phyloP scores from a whole-genome alignment of 805 yeast species.

The Candida endomychidarum region DNA sequence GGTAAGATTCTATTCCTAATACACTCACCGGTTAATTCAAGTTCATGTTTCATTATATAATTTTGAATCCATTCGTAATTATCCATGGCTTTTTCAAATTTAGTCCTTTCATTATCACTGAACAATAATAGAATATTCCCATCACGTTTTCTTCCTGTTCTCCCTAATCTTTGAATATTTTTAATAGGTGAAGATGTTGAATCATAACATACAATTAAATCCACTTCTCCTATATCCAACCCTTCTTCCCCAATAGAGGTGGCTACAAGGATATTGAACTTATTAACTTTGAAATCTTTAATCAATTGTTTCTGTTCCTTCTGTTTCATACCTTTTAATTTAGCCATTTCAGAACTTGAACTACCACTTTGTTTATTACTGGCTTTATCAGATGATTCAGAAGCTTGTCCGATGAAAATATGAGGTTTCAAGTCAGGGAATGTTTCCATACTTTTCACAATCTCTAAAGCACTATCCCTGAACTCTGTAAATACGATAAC shows the following conservation, averaged over 20 bases:
- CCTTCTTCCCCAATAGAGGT: slow-evolving; percentile 99
- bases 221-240: slow-evolving; percentile 96
- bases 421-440: slow-evolving; percentile 55
- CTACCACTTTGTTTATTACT: slow-evolving; percentile 27
- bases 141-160: slow-evolving; percentile 94
- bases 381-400: slow-evolving; percentile 45
- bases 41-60: slow-evolving; percentile 52
- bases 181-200: slow-evolving; percentile 92
- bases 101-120: slow-evolving; percentile 72
- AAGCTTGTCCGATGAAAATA: slow-evolving; percentile 90
- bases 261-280: slow-evolving; percentile 80
- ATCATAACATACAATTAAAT: slow-evolving; percentile 87
- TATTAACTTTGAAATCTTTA: slow-evolving; percentile 68
- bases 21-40: slow-evolving; percentile 37
- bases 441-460: slow-evolving; percentile 63
- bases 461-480: slow-evolving; percentile 87
- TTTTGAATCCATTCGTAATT: slow-evolving; percentile 79
- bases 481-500: slow-evolving; percentile 87
- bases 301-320: slow-evolving; percentile 80
- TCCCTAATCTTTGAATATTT: slow-evolving; percentile 93
- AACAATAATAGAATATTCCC: slow-evolving; percentile 78
- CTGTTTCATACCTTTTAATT: slow-evolving; percentile 85
- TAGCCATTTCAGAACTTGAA: slow-evolving; percentile 74
- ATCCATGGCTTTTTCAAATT: slow-evolving; percentile 80
- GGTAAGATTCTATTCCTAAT: slow-evolving; percentile 73